Conservation (phyloP, 306 rosid species). For the Boehmeria nivea region DNA sequence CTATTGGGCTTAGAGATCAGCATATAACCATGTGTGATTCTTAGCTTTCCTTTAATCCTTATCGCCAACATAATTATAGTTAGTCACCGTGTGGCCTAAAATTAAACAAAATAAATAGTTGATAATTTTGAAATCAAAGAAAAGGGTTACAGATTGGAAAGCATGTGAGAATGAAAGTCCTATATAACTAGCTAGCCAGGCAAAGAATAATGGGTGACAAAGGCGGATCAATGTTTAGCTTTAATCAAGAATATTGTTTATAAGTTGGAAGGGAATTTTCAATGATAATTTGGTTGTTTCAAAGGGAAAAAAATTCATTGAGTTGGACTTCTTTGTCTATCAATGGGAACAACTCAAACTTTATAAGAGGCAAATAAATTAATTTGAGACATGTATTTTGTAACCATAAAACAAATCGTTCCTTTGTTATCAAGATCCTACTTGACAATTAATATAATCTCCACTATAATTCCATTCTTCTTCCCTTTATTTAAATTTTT, state of each 20-base stretch:
- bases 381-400: constrained; percentile 6
- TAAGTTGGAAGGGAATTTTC: constrained; percentile 11
- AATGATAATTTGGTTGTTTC: constrained; percentile 8
- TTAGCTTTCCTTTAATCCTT: no score
- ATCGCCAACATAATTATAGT: no score
- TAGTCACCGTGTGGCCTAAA: no score
- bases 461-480: not conserved
- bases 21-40: no score
- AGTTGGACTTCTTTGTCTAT: constrained; percentile 22
- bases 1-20: no score
- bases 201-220: not conserved
- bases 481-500: no score
- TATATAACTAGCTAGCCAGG: not conserved
- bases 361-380: constrained; percentile 11
- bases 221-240: constrained; percentile 10
- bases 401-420: constrained; percentile 3
- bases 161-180: constrained; percentile 22
- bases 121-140: no score
- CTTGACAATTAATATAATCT: not conserved
- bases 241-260: constrained; percentile 2
- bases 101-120: no score
- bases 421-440: constrained; percentile 16
- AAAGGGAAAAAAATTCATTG: constrained; percentile 7
- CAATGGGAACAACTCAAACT: constrained; percentile 33
- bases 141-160: no score